Conservation (phyloP, 2,329 filamentous ascomycete species). For the Pseudopyricularia cyperi region DNA sequence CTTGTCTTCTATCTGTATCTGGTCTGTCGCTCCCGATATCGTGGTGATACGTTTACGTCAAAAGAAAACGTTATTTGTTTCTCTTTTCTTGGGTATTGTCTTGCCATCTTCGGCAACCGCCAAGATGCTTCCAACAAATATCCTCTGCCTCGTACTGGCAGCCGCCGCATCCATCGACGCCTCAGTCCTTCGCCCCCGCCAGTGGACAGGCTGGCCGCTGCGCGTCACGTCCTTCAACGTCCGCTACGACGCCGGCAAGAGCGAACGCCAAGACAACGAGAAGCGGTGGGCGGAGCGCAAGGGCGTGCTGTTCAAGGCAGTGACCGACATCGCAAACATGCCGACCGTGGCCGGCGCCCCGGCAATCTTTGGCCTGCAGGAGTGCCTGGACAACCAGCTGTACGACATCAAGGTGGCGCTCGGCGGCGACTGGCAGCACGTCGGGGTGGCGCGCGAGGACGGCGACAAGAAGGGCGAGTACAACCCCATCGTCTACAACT, state of each 20-base stretch:
- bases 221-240: slow-evolving; percentile 1
- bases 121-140: not conserved
- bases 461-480: slow-evolving; percentile 43
- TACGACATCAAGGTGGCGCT: slow-evolving; percentile 27
- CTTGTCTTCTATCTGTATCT: not conserved
- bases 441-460: slow-evolving; percentile 33
- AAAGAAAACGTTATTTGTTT: not conserved
- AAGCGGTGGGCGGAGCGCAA: not conserved
- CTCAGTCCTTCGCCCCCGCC: not conserved
- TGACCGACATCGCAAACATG: not conserved
- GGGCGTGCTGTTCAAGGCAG: not conserved
- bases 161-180: not conserved
- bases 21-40: not conserved
- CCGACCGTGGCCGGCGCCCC: slow-evolving; percentile 15
- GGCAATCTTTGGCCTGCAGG: slow-evolving; percentile 33
- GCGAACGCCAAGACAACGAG: slow-evolving; percentile 48
- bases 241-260: not conserved
- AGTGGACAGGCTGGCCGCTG: not conserved
- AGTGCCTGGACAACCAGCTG: slow-evolving; percentile 32
- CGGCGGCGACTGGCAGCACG: slow-evolving; percentile 22
- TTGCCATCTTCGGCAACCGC: not conserved
- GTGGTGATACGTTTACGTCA: too few relatives aligned
- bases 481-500: slow-evolving; percentile 44
- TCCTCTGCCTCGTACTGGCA: not conserved
- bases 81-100: not conserved